A percentile compares a stretch with the other conserved stretches of the same genome.
These are phyloP conservation scores for Ascochyta rabiei DNA, from an alignment of 2,329 filamentous ascomycete species.

Conservation along the genomic window DNA sequence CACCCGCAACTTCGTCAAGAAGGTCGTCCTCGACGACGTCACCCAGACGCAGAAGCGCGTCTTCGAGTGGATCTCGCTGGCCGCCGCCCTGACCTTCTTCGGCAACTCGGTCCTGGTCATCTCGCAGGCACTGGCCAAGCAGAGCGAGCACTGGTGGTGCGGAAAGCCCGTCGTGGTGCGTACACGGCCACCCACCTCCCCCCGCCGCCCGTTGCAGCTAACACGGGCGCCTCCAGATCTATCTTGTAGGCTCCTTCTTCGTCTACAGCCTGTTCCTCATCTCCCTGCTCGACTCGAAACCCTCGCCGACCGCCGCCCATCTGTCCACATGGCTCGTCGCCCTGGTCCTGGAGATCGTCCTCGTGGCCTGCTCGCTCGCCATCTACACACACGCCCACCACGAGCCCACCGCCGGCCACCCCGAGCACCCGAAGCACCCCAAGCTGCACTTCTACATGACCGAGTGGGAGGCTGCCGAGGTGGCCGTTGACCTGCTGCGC, in stretches of 20 bases:
- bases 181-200: constrained; percentile 2
- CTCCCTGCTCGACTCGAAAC: constrained; percentile 81
- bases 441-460: constrained; percentile 49
- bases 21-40: constrained; percentile 60
- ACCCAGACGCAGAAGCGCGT: constrained; percentile 70
- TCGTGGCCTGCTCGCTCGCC: constrained; percentile 71
- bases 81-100: constrained; percentile 75
- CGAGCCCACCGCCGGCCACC: constrained; percentile 59
- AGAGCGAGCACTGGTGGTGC: constrained; percentile 78
- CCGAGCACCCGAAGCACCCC: constrained; percentile 14
- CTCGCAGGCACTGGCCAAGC: constrained; percentile 71
- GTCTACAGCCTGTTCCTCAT: constrained; percentile 86
- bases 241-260: constrained; percentile 83
- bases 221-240: constrained; percentile 65
- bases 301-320: constrained; percentile 81
- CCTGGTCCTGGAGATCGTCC: constrained; percentile 72
- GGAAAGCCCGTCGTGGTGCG: constrained; percentile 77
- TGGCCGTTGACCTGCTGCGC: constrained; percentile 70
- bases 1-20: constrained; percentile 52
- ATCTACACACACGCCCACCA: constrained; percentile 72
- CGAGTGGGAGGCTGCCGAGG: constrained; percentile 69
- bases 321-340: constrained; percentile 78
- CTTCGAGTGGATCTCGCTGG: constrained; percentile 76
- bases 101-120: constrained; percentile 77
- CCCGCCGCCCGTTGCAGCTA: background rate